These are phyloP conservation scores for Suillus subaureus DNA, from an alignment of 768 basidiomycete genomes.

Conservation along the genomic window DNA sequence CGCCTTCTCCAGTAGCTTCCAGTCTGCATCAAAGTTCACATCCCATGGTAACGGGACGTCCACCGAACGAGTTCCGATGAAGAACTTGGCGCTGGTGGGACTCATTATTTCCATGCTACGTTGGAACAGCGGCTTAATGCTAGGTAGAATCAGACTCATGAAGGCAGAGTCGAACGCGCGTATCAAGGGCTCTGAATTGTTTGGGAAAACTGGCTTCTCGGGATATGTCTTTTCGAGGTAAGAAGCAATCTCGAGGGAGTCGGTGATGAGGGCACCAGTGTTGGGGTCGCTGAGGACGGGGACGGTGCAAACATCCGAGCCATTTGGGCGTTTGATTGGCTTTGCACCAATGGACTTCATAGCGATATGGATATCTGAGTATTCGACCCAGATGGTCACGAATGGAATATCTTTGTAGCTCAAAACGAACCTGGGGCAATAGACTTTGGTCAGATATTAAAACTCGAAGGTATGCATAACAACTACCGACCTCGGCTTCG, in stretches of 20 bases:
- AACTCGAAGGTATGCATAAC: neutral
- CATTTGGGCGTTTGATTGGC: conserved; percentile 21
- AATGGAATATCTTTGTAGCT: conserved; percentile 37
- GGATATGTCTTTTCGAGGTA: conserved; percentile 41
- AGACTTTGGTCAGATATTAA: neutral
- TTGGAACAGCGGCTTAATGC: conserved; percentile 12
- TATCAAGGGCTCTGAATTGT: conserved; percentile 27
- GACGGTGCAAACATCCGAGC: conserved; percentile 30
- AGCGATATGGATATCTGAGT: conserved; percentile 31
- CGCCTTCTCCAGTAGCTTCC: conserved; percentile 20
- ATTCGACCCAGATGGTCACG: conserved; percentile 38
- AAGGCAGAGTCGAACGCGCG: conserved; percentile 17
- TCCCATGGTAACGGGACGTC: conserved; percentile 40
- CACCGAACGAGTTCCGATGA: conserved; percentile 36
- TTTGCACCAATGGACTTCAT: conserved; percentile 30
- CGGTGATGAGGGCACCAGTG: conserved; percentile 30
- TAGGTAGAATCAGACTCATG: neutral
- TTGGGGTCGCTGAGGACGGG: conserved; percentile 39
- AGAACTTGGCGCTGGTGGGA: conserved; percentile 39
- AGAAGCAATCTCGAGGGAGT: conserved; percentile 35
- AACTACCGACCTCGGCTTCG: conserved; percentile 37
- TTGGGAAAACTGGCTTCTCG: conserved; percentile 31
- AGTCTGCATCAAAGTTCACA: conserved; percentile 33
- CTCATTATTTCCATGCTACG: conserved; percentile 33
- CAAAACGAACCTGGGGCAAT: conserved; percentile 30